Base-by-base conservation (phyloP, 768 basidiomycete species). In the Trametes sanguinea region DNA sequence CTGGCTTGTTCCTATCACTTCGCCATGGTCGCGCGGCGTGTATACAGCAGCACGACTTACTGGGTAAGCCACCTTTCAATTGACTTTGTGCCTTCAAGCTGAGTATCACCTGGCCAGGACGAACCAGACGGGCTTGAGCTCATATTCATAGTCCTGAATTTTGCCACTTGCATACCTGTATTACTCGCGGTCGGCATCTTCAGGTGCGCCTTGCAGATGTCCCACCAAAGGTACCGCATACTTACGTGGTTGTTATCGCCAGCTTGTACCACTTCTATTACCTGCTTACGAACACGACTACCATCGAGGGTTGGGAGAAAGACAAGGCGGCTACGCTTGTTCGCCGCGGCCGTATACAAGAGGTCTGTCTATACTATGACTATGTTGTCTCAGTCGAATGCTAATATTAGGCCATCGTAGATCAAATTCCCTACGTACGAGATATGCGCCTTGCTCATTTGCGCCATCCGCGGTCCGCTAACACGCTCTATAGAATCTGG, bases 251-350 rank as follows among this genome's bases (percentile, higher is more conserved):
- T 39, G 37, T 17, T 13, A 10, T 27, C 10, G 27, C 17, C 67
- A 94, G 94, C 55, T 59, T 98, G 22, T 98, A 95, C 70, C 97
- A 98, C 66, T 85, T 95, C 64, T 90, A 88, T 69, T 80, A 83
- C 52, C 73, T 98, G 30, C 67, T 83, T 6, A 82, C 81, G 9
- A 99, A 99, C 73, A 86, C 88, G 2, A 99, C 96, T 0, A 98
- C 97, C 0, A 98, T 99, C 52, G 97, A 99, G 76, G 87, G 90
- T 0, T 96, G 93, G 92, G 97, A 99, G 74, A 98, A 98, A 76
- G 95, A 98, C 70, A 95, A 90, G 74, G 94, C 86, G 1, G 89
- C 94, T 4, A 90, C 85, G 0, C 81, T 99, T 67, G 85, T 92
- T 53, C 84, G 90, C 17, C 79, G 89, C 60, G 96, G 95, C 5